phyloP scores from a whole-genome alignment of 140 eudicot genomes.

The Stevia rebaudiana region DNA sequence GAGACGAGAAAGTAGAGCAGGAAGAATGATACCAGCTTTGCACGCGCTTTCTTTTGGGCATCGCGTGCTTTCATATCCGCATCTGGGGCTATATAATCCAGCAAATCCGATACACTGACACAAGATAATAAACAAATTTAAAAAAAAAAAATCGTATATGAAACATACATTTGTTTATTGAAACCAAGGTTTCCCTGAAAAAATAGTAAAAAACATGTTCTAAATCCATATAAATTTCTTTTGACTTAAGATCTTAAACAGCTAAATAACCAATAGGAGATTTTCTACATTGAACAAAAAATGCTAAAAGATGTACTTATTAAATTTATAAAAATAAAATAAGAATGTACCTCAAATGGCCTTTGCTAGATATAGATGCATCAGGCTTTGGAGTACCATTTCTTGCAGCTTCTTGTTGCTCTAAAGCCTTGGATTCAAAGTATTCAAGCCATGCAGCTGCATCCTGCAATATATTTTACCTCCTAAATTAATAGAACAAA shows the following conservation, averaged over 20 bases:
- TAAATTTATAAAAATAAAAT: neutral
- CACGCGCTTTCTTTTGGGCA: constrained; percentile 95
- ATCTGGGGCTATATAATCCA: constrained; percentile 93
- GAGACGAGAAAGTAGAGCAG: neutral
- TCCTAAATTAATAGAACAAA: too few relatives aligned
- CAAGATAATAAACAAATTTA: constrained; percentile 7
- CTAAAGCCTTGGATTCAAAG: constrained; percentile 98
- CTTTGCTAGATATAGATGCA: constrained; percentile 99
- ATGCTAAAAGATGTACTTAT: neutral
- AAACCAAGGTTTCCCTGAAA: neutral
- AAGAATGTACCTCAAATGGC: constrained; percentile 75
- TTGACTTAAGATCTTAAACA: neutral
- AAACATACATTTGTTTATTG: neutral
- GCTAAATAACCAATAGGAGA: neutral
- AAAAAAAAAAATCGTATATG: neutral
- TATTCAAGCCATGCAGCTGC: constrained; percentile 99
- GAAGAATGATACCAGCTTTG: constrained; percentile 48
- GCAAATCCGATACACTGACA: constrained; percentile 84
- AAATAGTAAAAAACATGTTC: neutral
- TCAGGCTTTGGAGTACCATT: constrained; percentile 95
- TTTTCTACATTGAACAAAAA: neutral
- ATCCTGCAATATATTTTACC: constrained; percentile 83
- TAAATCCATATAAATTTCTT: neutral
- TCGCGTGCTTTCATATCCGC: constrained; percentile 87
- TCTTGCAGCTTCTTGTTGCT: constrained; percentile 99